Evolutionary conservation across 441 rosid species (phyloP), one percentile per base, ranked within the genome.

Genomic region (Adansonia madagascariensis): DNA sequence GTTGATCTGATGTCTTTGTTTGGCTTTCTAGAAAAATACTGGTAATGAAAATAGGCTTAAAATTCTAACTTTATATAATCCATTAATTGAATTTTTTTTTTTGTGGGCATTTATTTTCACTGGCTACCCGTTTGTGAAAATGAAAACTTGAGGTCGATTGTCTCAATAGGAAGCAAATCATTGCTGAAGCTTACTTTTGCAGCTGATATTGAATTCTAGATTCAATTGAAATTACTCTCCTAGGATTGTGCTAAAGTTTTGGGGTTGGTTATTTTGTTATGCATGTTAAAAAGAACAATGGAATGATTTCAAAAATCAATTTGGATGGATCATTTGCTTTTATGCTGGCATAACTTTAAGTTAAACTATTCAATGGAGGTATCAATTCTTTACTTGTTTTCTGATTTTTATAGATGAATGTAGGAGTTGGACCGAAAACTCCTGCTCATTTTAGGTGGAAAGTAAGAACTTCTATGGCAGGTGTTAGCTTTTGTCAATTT

Each of bases 1-100:
- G 27, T 31, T 52, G 61, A 71, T 71, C 62, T 53, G 62, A 17
- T 71, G 27, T 47, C 22, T 52, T 71, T 71, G 46, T 53, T 17
- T n/a, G 24, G 62, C 2, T 53, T 52, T 31, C 27, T 52, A 52
- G 24, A 53, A 14, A 47, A 46, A 6, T 27, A 1, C n/a, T 10
- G 11, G 11, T 68, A 47, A 22, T 47, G 2, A 5, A 35, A 71
- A n/a, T 52, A 35, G 61, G 6, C 14, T 15, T n/a, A n/a, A 14
- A 44, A 18, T 18, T 18, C 31, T 4, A 9, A 4, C 3, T 65
- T 31, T 65, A 18, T 66, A 66, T 41, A 66, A 66, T 44, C 31
- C 35, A 15, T 52, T 31, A 6, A 31, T 62, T 31, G 67, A 17
- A 62, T n/a, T n/a, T n/a, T 39, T 62, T 62, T 6, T 20, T 24